A percentile compares a stretch with the other conserved stretches of the same genome.
Evolutionary conservation across 345 rosid genomes (phyloP).

Genomic region (Excoecaria agallocha): DNA sequence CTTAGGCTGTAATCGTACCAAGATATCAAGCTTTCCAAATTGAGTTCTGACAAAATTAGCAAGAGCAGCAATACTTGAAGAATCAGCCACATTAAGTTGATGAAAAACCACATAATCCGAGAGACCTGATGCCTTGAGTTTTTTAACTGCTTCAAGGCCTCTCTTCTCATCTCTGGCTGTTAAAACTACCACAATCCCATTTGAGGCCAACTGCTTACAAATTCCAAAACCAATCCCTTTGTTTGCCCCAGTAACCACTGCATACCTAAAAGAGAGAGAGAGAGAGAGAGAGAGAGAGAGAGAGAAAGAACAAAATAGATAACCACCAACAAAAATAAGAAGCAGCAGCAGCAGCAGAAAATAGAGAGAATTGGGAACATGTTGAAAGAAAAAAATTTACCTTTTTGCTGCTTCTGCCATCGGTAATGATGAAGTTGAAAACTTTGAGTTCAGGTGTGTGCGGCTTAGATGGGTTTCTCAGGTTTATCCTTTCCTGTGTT

Average conservation of each 20-base stretch:
- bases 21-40: constrained; percentile 41
- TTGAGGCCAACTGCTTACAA: constrained; percentile 28
- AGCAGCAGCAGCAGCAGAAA: background rate
- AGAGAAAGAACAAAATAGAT: no score
- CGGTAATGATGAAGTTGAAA: background rate
- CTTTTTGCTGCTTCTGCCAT: constrained; percentile 17
- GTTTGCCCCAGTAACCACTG: constrained; percentile 21
- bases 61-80: constrained; percentile 26
- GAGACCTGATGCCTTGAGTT: constrained; percentile 17
- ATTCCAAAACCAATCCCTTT: constrained; percentile 21
- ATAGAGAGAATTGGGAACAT: background rate
- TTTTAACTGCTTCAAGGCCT: constrained; percentile 37
- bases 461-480: background rate
- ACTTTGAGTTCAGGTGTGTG: background rate
- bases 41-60: constrained; percentile 27
- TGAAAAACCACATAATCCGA: constrained; percentile 25
- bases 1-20: constrained; percentile 15
- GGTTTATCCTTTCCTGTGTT: no score
- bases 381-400: background rate
- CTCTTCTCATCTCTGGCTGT: constrained; percentile 35
- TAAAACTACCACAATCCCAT: constrained; percentile 27
- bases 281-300: background rate
- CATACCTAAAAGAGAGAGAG: no score
- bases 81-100: constrained; percentile 41
- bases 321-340: background rate